Conservation (phyloP, 345 rosid species). For the Syzygium jambos region DNA sequence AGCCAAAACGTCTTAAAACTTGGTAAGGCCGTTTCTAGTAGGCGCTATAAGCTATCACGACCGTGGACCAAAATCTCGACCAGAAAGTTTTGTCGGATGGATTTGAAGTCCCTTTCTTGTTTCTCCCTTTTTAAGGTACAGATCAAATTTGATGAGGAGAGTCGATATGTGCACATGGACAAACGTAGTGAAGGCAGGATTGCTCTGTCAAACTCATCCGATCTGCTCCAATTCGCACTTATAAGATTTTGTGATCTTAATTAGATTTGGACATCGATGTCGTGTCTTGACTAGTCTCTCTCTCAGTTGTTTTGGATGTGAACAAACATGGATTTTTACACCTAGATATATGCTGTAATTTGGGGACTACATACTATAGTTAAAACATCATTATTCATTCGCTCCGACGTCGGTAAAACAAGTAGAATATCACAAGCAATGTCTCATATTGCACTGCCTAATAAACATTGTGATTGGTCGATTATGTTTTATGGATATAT, state of each 20-base stretch:
- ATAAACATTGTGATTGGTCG: not conserved
- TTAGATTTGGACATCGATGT: not conserved
- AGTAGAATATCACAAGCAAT: no score
- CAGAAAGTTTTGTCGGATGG: accelerated
- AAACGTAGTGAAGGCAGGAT: not conserved
- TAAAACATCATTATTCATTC: not conserved
- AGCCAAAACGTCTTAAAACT: not conserved
- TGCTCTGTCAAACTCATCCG: not conserved
- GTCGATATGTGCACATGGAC: not conserved
- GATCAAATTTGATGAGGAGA: not conserved
- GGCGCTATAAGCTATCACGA: not conserved
- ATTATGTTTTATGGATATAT: not conserved
- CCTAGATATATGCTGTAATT: not conserved
- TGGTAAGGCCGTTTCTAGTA: accelerated
- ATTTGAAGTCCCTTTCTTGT: not conserved
- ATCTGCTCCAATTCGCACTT: not conserved
- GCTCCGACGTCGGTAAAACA: not conserved
- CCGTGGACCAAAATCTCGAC: not conserved
- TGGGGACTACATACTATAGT: not conserved
- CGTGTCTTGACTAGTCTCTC: not conserved
- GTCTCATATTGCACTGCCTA: not conserved
- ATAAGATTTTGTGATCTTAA: not conserved
- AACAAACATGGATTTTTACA: not conserved
- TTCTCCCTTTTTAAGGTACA: not conserved
- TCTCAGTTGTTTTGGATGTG: not conserved